Evolutionary conservation across 495 filamentous ascomycete species (phyloP).

Genomic region (Penicillium herquei): DNA sequence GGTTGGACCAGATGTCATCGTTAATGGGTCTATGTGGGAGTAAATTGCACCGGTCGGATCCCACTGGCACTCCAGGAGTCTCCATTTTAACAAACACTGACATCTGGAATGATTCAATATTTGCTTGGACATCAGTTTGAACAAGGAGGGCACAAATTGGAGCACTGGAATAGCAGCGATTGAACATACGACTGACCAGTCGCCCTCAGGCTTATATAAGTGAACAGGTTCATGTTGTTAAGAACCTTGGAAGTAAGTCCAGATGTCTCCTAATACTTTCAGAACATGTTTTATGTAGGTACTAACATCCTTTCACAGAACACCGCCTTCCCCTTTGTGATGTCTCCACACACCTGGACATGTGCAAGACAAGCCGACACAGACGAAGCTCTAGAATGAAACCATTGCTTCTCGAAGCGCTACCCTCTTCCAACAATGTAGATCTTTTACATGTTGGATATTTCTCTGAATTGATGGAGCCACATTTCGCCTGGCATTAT

Average conservation of each 20-base stretch:
- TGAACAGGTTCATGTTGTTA: neutral
- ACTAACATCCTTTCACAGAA: neutral
- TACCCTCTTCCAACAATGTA: too few species aligned
- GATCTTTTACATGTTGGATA: too few species aligned
- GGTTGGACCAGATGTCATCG: neutral
- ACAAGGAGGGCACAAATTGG: neutral
- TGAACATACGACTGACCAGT: neutral
- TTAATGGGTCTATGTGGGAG: neutral
- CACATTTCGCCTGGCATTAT: neutral
- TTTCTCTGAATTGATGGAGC: too few species aligned
- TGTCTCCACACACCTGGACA: too few species aligned
- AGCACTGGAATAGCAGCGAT: neutral
- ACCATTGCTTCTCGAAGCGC: neutral
- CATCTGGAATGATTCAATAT: too few species aligned
- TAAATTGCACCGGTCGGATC: neutral
- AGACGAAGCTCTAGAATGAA: neutral
- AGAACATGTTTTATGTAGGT: too few species aligned
- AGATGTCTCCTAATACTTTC: neutral
- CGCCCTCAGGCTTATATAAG: neutral
- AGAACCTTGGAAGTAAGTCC: conserved; percentile 1
- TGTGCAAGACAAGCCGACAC: neutral
- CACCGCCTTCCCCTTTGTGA: neutral
- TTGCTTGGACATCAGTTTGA: neutral
- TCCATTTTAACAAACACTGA: neutral
- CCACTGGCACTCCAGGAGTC: neutral